Conservation (phyloP, 495 filamentous ascomycete species). For the Daldinia caldariorum region DNA sequence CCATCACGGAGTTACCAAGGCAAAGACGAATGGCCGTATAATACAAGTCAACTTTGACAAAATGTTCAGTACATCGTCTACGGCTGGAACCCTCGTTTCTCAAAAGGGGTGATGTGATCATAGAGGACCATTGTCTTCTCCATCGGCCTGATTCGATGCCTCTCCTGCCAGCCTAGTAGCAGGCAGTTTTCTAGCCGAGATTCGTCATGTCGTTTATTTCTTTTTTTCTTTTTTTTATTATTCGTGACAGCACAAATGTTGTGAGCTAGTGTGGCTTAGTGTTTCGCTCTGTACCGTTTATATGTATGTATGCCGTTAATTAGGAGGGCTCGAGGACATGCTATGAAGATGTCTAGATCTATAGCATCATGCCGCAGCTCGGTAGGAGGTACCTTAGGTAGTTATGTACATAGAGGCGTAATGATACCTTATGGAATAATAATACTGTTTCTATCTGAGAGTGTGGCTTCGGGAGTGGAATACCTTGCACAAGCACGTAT, state of each 20-base stretch:
- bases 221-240: no score
- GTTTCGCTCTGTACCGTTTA: neutral
- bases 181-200: neutral
- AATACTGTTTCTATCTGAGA: neutral
- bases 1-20: neutral
- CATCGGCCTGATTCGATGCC: neutral
- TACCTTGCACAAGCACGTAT: neutral
- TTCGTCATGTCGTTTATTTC: neutral
- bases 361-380: neutral
- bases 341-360: neutral
- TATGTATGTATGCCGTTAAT: neutral
- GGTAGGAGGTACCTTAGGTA: no score
- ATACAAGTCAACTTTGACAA: neutral
- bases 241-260: neutral
- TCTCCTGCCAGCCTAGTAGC: neutral
- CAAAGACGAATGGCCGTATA: neutral
- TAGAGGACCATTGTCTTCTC: neutral
- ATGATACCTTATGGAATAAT: neutral
- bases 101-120: neutral
- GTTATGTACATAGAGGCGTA: neutral
- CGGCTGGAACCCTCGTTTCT: neutral
- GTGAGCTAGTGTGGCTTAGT: neutral
- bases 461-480: neutral
- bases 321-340: neutral
- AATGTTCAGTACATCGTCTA: neutral